Evolutionary conservation across 805 yeast genomes (phyloP), one percentile per base, ranked within the genome.

Genomic region (Kregervanrija delftensis): DNA sequence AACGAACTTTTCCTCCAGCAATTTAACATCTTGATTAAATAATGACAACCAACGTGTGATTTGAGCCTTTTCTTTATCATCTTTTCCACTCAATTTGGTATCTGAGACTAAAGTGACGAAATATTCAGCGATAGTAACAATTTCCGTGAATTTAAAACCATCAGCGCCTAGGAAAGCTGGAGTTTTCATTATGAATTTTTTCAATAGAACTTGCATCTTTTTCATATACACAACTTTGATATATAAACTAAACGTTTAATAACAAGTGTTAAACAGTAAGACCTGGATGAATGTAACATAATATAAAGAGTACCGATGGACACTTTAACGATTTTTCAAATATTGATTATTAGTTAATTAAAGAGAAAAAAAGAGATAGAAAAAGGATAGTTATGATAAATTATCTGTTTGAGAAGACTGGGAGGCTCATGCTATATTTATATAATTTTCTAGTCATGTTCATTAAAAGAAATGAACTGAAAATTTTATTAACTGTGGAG

Each of bases 21-120:
- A 16, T 12, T 14, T 5, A 28, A 16, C n/a, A 15, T 89, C 95
- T 53, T 73, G 56, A 76, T 80, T 86, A 63, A 81, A 68, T 50
- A 83, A 66, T 3, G 95, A 83, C 63, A 78, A 57, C 95, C 95
- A 88, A 67, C 71, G 78, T 56, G 86, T 63, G 57, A 86, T 70
- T 57, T 65, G 65, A 47, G 82, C 85, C 57, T 75, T 71, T 57
- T 83, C 86, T 49, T 67, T 65, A 54, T 73, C 68, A 64, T 71
- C 71, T 60, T 74, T 73, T 54, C 95, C 96, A 41, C 45, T 51
- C 44, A 74, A 69, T 81, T 74, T 48, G 36, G 47, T 44, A 8
- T 30, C 80, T 36, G 65, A 67, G 30, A 58, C 55, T 34, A 64
- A 57, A 8, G 68, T 56, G 37, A 50, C 44, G 6, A 57, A 22